These are phyloP conservation scores for Ogataea ramenticola DNA, from an alignment of 805 yeast genomes.

Conservation along the genomic window DNA sequence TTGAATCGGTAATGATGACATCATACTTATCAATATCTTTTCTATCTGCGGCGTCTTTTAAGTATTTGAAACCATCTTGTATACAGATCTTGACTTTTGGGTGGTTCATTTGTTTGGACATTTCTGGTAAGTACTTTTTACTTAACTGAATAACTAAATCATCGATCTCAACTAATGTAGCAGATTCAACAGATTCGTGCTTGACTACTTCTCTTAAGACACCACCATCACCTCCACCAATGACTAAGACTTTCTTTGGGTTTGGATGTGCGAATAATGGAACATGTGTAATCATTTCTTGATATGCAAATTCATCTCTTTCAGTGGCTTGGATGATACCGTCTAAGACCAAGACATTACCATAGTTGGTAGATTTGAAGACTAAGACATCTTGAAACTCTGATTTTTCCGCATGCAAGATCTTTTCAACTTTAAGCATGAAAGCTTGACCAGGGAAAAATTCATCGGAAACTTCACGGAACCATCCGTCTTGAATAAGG, in stretches of 20 bases:
- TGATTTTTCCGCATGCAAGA: conserved; percentile 62
- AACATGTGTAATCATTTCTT: conserved; percentile 82
- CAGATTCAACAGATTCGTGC: conserved; percentile 47
- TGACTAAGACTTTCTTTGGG: conserved; percentile 74
- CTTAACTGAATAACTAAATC: conserved; percentile 69
- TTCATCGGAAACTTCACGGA: conserved; percentile 63
- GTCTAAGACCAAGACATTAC: conserved; percentile 83
- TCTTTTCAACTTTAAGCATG: conserved; percentile 51
- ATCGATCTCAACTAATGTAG: conserved; percentile 85
- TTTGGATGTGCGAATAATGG: conserved; percentile 71
- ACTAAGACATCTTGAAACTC: conserved; percentile 77
- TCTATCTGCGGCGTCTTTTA: conserved; percentile 34
- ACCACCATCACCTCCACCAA: conserved; percentile 98
- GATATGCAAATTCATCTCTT: conserved; percentile 89
- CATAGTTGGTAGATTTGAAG: conserved; percentile 68
- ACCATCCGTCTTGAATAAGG: conserved; percentile 65
- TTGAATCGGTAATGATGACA: conserved; percentile 84
- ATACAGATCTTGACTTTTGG: conserved; percentile 60
- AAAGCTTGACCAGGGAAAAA: conserved; percentile 87
- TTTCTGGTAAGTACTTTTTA: conserved; percentile 64
- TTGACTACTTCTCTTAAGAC: conserved; percentile 83
- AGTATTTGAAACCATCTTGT: conserved; percentile 78
- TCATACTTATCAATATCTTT: conserved; percentile 49
- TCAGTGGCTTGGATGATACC: conserved; percentile 91
- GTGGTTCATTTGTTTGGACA: conserved; percentile 62